Conservation (phyloP, 805 yeast genomes). For the Saturnispora mendoncae region DNA sequence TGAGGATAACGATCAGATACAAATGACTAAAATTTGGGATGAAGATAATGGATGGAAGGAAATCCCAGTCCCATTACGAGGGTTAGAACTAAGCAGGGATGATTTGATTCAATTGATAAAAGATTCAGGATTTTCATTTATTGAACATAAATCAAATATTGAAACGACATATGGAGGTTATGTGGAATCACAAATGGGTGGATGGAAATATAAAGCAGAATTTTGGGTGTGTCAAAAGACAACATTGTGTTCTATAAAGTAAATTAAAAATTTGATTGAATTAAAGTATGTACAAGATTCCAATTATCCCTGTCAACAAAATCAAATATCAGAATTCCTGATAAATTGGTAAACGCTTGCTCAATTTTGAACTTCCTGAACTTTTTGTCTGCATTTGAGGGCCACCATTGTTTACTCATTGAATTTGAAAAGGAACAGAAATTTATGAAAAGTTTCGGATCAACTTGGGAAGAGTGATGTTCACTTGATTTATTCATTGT, state of each 20-base stretch:
- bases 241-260: background rate
- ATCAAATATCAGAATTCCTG: conserved; percentile 62
- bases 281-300: conserved; percentile 42
- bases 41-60: conserved; percentile 17
- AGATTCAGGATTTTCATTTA: conserved; percentile 43
- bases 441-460: conserved; percentile 57
- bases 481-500: conserved; percentile 45
- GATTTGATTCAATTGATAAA: conserved; percentile 42
- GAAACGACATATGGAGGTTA: conserved; percentile 42
- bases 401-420: conserved; percentile 68
- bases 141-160: conserved; percentile 35
- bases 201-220: conserved; percentile 52
- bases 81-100: conserved; percentile 51
- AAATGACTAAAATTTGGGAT: conserved; percentile 18
- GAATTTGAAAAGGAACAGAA: conserved; percentile 69
- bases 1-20: conserved; percentile 39
- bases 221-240: conserved; percentile 51
- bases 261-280: conserved; percentile 39
- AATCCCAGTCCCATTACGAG: conserved; percentile 34
- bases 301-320: conserved; percentile 56
- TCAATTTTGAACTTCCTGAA: conserved; percentile 36
- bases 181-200: conserved; percentile 42
- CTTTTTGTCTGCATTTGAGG: conserved; percentile 51
- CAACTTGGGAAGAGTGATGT: conserved; percentile 20
- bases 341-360: conserved; percentile 42